These are phyloP conservation scores for Globisporangium irregulare DNA, from an alignment of 352 stramenopile genomes.

Conservation along the genomic window DNA sequence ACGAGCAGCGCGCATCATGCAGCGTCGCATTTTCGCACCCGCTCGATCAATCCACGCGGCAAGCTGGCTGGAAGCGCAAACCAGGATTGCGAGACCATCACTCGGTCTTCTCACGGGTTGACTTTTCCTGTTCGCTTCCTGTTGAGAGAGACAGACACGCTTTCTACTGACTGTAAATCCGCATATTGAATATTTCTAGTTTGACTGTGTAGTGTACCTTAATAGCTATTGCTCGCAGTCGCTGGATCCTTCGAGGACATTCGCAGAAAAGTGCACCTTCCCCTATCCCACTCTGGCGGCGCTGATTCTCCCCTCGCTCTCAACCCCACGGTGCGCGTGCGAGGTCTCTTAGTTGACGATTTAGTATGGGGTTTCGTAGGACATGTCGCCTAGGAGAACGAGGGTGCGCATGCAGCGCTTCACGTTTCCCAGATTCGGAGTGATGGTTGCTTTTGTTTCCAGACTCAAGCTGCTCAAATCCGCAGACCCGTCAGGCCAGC, in stretches of 20 bases:
- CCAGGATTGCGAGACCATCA: background rate
- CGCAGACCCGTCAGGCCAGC: background rate
- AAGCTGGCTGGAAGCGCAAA: no score
- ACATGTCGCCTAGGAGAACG: conserved; percentile 15
- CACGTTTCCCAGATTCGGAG: conserved; percentile 11
- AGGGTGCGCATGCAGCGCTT: background rate
- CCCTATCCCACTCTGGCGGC: background rate
- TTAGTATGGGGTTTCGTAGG: background rate
- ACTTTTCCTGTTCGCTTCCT: background rate
- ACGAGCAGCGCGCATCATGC: no score
- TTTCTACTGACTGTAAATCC: background rate
- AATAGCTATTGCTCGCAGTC: background rate
- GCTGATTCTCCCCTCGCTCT: no score
- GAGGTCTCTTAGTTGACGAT: background rate
- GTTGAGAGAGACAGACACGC: no score
- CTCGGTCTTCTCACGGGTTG: conserved; percentile 3
- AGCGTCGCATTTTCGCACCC: no score
- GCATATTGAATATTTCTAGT: background rate
- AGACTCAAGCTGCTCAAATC: background rate
- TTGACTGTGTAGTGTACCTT: background rate
- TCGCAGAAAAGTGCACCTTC: conserved; percentile 7
- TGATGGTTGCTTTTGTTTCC: conserved; percentile 8
- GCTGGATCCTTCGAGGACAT: conserved; percentile 9
- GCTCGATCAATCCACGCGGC: no score
- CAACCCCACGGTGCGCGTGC: conserved; percentile 9